Evolutionary conservation across 495 filamentous ascomycete species (phyloP), one percentile per base, ranked within the genome.

Genomic region (Xylaria bambusicola): DNA sequence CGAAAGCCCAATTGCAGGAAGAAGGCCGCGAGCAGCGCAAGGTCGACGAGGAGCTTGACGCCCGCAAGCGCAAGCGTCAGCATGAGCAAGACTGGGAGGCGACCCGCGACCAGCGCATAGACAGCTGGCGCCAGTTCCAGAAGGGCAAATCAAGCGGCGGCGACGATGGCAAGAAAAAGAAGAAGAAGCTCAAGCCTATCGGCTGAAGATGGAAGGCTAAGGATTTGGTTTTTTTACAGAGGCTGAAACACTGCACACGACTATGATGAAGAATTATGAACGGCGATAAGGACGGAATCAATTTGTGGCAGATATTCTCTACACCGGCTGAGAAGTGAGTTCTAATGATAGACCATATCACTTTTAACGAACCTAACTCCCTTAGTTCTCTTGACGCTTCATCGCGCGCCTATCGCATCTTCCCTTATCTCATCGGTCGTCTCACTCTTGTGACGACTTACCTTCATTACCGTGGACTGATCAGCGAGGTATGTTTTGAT

Each of bases 1-100:
- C 91, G 68, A 95, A 97, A 80, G 95, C 90, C 60, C 89, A 92
- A 77, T 85, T 98, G 88, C 90, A 94, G 71, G 94, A 99, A 77
- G 94, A 99, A 72, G 94, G 94, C 35, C 81, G 95, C 54, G 88
- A 95, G 81, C 86, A 95, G 80, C 84, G 86, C 69, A 89, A 88
- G 71, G 86, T 83, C 66, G 94, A 98, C 12, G 90, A 93, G 73
- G 95, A 98, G 76, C 47, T 89, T 15, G 90, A 92, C 69, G 84
- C 81, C 67, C 82, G 94, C 63, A 97, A 97, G 80, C 80, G 92
- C 60, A 97, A 97, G 82, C 80, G 95, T 51, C 92, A 98, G 70
- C 86, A 92, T 72, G 92, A 97, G 67, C 82, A 89, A 73, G 88
- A 89, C 38, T 99, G 95, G 95, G 94, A 98, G 79, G 82, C 88